A percentile compares a stretch with the other conserved stretches of the same genome.
Evolutionary conservation across 2,329 filamentous ascomycete species (phyloP).

Genomic region (Cordyceps cateniannulata): DNA sequence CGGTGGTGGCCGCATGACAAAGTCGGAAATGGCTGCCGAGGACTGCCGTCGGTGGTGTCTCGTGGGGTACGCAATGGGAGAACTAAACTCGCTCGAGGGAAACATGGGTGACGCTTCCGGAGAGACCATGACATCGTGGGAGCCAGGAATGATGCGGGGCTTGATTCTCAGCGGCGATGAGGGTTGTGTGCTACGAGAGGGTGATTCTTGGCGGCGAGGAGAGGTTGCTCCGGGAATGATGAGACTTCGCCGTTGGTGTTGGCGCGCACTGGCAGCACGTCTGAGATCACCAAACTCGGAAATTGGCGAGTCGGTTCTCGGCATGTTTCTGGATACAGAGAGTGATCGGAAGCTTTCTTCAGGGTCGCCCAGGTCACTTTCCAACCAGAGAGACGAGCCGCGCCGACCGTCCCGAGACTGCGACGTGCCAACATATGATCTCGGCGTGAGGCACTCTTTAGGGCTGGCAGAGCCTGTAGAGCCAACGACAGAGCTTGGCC

Average conservation of each 20-base stretch:
- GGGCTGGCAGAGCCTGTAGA: constrained; percentile 88
- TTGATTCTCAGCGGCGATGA: constrained; percentile 88
- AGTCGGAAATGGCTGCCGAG: constrained; percentile 74
- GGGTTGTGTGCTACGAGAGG: constrained; percentile 69
- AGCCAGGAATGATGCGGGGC: constrained; percentile 56
- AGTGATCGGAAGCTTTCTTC: constrained; percentile 82
- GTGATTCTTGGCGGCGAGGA: constrained; percentile 81
- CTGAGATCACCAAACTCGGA: constrained; percentile 76
- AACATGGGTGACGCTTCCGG: constrained; percentile 88
- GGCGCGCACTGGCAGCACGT: constrained; percentile 69
- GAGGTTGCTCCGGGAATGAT: constrained; percentile 74
- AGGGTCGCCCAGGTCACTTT: constrained; percentile 79
- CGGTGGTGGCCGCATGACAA: constrained; percentile 60
- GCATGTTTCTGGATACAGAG: constrained; percentile 60
- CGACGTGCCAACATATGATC: constrained; percentile 64
- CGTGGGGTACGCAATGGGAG: constrained; percentile 55
- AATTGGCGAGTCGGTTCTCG: constrained; percentile 81
- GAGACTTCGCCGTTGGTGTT: constrained; percentile 80
- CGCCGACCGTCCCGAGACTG: constrained; percentile 62
- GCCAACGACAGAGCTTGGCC: constrained; percentile 46
- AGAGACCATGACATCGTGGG: constrained; percentile 64
- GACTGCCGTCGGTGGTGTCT: constrained; percentile 83
- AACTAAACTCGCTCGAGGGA: constrained; percentile 73
- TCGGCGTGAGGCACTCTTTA: constrained; percentile 81
- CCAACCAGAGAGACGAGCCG: constrained; percentile 65